Base-by-base conservation (phyloP, 371 early-diverging fungal species). In the Zychaea mexicana region DNA sequence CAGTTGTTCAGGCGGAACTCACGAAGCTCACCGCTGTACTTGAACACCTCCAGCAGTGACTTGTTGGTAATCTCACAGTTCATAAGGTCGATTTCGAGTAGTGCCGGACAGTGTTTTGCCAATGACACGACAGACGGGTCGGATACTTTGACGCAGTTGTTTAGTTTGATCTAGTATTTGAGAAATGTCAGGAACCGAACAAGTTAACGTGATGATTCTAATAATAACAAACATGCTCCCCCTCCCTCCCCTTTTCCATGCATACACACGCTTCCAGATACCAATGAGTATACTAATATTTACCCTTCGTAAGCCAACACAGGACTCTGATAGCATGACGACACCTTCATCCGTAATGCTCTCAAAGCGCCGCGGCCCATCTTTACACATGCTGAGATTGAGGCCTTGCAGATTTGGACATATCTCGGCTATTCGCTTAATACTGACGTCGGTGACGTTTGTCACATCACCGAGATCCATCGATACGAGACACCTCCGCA, bases 131-230 rank as follows among this genome's bases (percentile, higher is more conserved):
- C 79, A 2, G 87, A 82, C 10, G 39, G 64, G 62, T 86, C 85
- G 17, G 85, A 83, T 31, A 88, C 55, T 26, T 70, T 66, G 24
- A 62, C 68, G 65, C 86, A 86, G 60, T 84, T 80, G 66, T 79
- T 84, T 36, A 88, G 61, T 52, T 87, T 85, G 64, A 88, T 87
- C 88, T 88, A 71, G 15, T n/a, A n/a, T n/a, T n/a, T n/a, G n/a
- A n/a, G n/a, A n/a, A n/a, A n/a, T 32, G 61, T 12, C 57, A 53
- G 39, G 31, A 60, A n/a, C n/a, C n/a, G n/a, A n/a, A n/a, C n/a
- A n/a, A n/a, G n/a, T n/a, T n/a, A n/a, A n/a, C n/a, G n/a, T 39
- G 7, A 21, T 36, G 10, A 53, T 31, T 28, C 38, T 24, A 30
- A 65, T 13, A 30, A 55, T 42, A 38, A 38, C 9, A 38, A 39